Base-by-base conservation (phyloP, 2,329 filamentous ascomycete genomes). In the Cladosporium sp. region DNA sequence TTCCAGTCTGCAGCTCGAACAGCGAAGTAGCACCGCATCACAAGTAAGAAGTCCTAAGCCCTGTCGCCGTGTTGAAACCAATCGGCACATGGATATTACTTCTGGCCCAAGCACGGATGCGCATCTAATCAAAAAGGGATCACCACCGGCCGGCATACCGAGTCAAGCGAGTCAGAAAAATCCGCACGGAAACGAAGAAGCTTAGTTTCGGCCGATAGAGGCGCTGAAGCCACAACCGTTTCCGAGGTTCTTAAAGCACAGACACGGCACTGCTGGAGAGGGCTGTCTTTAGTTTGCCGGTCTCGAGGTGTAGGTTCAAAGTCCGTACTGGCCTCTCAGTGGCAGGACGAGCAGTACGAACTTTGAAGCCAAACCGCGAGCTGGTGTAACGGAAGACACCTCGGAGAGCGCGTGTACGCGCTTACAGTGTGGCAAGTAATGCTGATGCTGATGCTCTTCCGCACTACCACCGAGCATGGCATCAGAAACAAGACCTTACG, bases 111-210 rank as follows among this genome's bases (percentile, higher is more conserved):
- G 70, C 70, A 23, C 70, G 69, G 13, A 66, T 67, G 10, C 70
- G 81, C 0, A 86, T 89, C 85, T 88, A 83, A 82, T 54, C 85
- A 84, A 0, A 79, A 82, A 18, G 88, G 77, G 84, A 81, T 70
- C 66, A 64, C 34, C 34, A 13, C n/a, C 36, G 36, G 25, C 56
- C 34, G 34, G 56, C 23, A 58, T 58, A 23, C n/a, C 56, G 56
- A 58, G 56, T 58, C 56, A 58, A 23, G 10, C 56, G 56, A 58
- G 56, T 58, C 56, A 58, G 11, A 26, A 39, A 57, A 16, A 32
- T 34, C 30, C 39, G 39, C 51, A 18, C 26, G 51, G 51, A 32
- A 30, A 32, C 4, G 26, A 30, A 54, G 25, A 56, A 56, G 51
- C 51, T 56, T 56, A 30, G 51, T 53, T n/a, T 23, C 49, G 49